Conservation (phyloP, 2,329 filamentous ascomycete genomes). For the Paecilomyces dactylethromorphus region DNA sequence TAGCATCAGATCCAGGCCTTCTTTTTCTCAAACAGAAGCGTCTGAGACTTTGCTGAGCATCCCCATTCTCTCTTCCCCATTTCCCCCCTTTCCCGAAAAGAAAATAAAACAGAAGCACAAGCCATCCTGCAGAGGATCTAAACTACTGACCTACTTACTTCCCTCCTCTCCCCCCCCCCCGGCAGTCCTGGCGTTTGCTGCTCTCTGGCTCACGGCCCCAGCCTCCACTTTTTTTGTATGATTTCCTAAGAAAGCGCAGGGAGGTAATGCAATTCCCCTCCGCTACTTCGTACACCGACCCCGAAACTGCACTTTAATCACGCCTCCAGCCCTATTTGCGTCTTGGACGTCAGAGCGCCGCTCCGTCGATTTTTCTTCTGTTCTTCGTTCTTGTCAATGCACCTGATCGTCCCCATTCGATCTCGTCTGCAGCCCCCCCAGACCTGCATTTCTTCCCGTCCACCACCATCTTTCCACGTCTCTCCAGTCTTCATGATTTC, state of each 20-base stretch:
- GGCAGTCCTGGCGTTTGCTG: background rate
- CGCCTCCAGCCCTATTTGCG: background rate
- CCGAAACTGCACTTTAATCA: conserved; percentile 2
- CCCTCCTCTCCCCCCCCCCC: conserved; percentile 10
- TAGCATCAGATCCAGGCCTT: too few relatives aligned
- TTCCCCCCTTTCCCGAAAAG: conserved; percentile 10
- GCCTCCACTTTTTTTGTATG: conserved; percentile 21
- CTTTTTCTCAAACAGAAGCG: too few relatives aligned
- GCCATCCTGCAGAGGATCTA: conserved; percentile 5
- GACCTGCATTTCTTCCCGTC: conserved; percentile 9
- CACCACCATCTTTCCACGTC: conserved; percentile 25
- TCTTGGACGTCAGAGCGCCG: too few relatives aligned
- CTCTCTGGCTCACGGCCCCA: conserved; percentile 5
- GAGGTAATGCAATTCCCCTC: conserved; percentile 2
- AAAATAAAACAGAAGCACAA: conserved; percentile 4
- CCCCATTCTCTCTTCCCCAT: conserved; percentile 10
- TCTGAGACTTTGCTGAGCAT: too few relatives aligned
- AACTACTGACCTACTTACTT: too few relatives aligned
- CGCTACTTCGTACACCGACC: conserved; percentile 6
- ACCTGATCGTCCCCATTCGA: background rate
- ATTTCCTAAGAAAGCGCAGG: conserved; percentile 6
- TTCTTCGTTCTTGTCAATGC: background rate
- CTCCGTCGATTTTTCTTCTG: background rate
- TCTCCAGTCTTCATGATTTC: conserved; percentile 11
- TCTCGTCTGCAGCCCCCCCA: background rate